Base-by-base conservation (phyloP, 805 yeast genomes). In the Cyberlindnera maritima region DNA sequence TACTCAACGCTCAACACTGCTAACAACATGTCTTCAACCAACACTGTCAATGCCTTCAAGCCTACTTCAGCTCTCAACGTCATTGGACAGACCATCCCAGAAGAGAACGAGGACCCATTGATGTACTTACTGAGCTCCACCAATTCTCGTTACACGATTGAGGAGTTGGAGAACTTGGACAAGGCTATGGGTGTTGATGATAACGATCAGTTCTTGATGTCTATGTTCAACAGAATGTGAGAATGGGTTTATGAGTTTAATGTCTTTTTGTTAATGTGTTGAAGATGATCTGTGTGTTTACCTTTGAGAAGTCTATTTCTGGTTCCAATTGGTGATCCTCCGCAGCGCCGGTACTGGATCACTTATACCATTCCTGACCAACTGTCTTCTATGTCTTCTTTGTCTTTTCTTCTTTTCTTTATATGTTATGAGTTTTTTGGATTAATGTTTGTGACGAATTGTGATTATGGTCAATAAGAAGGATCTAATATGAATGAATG, bases 161-260 rank as follows among this genome's bases (percentile, higher is more conserved):
- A 59, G 40, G 64, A 59, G 36, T 36, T 60, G 32, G 63, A 60
- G 31, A 53, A 46, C 34, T 32, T 60, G 50, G 62, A 60, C 44
- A 60, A 59, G 44, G 64, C 62, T 1, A 56, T 60, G 62, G 63
- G 64, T 1, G 50, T 57, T 28, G 62, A 59, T 45, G 57, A 50
- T 21, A 56, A 55, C 41, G 63, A 60, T 43, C 50, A 54, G 35
- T 42, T 56, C 44, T 36, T 60, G 41, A 50, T 60, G 54, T 50
- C 57, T 19, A 57, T 54, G 58, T 60, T 60, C 39, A 53, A 52
- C 50, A 55, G 45, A 31, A 52, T 51, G 44, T 56, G 48, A 48
- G n/a, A 19, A 9, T 37, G 18, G 6, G 19, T 9, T 32, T 32
- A 17, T 17, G 35, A 15, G 35, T 32, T n/a, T 4, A n/a, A 21